Percentiles rank a stretch among this genome's conserved stretches.
Evolutionary conservation across 192 early-diverging fungal genomes (phyloP).

Genomic region (Gaertneriomyces sp.): DNA sequence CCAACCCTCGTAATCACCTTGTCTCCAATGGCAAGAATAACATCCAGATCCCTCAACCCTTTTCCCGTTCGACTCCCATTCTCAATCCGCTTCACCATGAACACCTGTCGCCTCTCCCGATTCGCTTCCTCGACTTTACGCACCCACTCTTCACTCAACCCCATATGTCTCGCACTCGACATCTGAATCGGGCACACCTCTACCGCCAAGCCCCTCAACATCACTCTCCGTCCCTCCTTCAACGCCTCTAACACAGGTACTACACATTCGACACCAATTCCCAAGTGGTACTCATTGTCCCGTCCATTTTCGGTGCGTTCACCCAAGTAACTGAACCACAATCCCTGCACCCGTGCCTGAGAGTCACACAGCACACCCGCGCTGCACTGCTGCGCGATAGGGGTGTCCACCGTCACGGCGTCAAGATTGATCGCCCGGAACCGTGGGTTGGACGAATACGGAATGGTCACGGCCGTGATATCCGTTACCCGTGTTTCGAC

Average conservation of each 20-base stretch:
- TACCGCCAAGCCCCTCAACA: slow-evolving; percentile 40
- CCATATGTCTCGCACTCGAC: slow-evolving; percentile 49
- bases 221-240: slow-evolving; percentile 19
- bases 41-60: slow-evolving; percentile 48
- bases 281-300: slow-evolving; percentile 45
- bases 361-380: slow-evolving; percentile 69
- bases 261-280: slow-evolving; percentile 28
- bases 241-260: slow-evolving; percentile 34
- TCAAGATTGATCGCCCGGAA: slow-evolving; percentile 73
- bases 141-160: slow-evolving; percentile 45
- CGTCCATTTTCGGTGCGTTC: slow-evolving; percentile 63
- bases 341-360: slow-evolving; percentile 62
- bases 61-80: slow-evolving; percentile 32
- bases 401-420: slow-evolving; percentile 78
- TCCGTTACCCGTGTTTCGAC: slow-evolving; percentile 53
- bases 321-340: slow-evolving; percentile 74
- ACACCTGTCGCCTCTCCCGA: slow-evolving; percentile 38
- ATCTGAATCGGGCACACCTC: slow-evolving; percentile 47
- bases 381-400: slow-evolving; percentile 72
- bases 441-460: slow-evolving; percentile 50
- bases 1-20: slow-evolving; percentile 32
- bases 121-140: slow-evolving; percentile 41
- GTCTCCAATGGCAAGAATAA: slow-evolving; percentile 42
- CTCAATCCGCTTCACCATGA: slow-evolving; percentile 45
- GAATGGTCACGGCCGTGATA: slow-evolving; percentile 48